Conservation (phyloP, 2,329 filamentous ascomycete species). For the Colletotrichum chrysophilum region DNA sequence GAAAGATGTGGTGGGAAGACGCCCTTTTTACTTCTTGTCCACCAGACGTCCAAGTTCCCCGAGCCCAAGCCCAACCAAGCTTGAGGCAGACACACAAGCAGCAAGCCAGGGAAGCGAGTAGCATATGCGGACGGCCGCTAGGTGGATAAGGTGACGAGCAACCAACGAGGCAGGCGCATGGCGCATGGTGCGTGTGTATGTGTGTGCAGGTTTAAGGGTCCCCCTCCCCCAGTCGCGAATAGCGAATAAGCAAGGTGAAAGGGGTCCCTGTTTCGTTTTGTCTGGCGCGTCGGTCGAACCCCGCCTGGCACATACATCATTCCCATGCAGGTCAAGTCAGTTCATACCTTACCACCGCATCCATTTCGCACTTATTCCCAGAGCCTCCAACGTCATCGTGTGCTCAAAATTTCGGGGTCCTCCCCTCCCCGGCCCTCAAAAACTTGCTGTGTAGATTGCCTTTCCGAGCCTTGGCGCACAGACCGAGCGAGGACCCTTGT, state of each 20-base stretch:
- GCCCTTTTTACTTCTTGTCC: not conserved
- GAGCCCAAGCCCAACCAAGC: not conserved
- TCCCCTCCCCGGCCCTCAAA: not conserved
- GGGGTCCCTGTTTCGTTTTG: not conserved
- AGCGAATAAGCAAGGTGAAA: not conserved
- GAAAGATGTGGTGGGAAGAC: not conserved
- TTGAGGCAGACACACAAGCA: not conserved
- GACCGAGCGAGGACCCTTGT: not conserved
- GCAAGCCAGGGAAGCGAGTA: not conserved
- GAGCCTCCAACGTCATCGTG: conserved; percentile 18
- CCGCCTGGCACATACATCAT: not conserved
- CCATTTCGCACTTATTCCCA: not conserved
- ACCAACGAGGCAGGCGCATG: not conserved
- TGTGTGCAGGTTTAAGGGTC: not conserved
- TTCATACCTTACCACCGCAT: not conserved
- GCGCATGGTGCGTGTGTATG: not conserved
- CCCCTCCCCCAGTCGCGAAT: not conserved
- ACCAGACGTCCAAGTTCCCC: not conserved
- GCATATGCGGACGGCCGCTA: not conserved
- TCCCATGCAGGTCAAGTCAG: not conserved
- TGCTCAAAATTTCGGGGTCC: not conserved
- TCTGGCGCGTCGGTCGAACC: not conserved
- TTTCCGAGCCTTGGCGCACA: not conserved
- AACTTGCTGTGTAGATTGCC: not conserved
- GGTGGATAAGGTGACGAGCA: not conserved